phyloP scores from a whole-genome alignment of 75 land plant species.

The Ceratopteris richardii region DNA sequence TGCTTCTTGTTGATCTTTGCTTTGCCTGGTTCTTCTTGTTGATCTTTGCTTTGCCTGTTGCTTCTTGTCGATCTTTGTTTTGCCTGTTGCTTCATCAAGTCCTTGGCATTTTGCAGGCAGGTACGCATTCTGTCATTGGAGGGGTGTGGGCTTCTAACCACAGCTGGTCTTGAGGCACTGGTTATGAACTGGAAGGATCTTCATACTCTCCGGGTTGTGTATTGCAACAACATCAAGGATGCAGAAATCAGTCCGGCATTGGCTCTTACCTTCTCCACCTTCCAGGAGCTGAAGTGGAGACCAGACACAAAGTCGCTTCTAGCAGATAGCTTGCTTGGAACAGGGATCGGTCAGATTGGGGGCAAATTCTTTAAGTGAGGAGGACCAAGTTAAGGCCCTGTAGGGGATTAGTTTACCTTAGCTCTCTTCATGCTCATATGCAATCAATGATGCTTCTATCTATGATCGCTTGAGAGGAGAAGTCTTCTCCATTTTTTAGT shows the following conservation, averaged over 20 bases:
- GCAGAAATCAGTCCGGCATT: constrained; percentile 29
- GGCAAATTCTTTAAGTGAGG: constrained; percentile 23
- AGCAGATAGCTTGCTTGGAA: constrained; percentile 25
- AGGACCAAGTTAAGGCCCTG: neutral
- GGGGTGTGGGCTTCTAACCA: constrained; percentile 30
- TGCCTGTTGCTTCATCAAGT: too few species aligned
- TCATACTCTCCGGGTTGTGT: constrained; percentile 24
- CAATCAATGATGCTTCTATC: too few species aligned
- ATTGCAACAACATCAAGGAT: constrained; percentile 28
- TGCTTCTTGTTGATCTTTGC: too few species aligned
- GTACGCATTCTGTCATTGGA: constrained; percentile 22
- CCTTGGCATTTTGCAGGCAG: constrained; percentile 16
- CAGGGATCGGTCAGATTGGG: constrained; percentile 33
- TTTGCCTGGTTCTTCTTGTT: too few species aligned
- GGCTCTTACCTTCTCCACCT: constrained; percentile 13
- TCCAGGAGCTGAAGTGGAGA: constrained; percentile 38
- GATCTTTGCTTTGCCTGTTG: too few species aligned
- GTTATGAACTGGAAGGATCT: constrained; percentile 27
- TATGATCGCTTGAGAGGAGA: too few species aligned
- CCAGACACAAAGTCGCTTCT: constrained; percentile 36
- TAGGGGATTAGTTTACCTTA: too few species aligned
- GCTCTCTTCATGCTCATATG: too few species aligned
- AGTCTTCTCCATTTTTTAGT: too few species aligned
- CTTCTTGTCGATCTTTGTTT: too few species aligned
- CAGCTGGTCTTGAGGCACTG: constrained; percentile 25